Evolutionary conservation across 768 basidiomycete genomes (phyloP).

Genomic region (Russula olivacea): DNA sequence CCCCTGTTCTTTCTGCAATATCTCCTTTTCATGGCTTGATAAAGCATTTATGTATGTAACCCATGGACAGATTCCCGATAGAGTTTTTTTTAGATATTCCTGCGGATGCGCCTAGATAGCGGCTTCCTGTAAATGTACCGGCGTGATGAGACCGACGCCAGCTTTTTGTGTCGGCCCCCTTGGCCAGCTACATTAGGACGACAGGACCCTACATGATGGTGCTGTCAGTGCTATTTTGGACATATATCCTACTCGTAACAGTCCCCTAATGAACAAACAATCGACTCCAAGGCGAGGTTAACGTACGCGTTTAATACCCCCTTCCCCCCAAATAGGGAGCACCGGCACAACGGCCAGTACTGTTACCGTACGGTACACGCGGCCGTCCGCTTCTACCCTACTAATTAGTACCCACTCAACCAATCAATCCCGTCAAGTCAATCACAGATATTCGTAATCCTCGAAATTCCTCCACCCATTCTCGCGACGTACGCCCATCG

Average conservation of each 20-base stretch:
- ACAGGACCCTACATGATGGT: too few relatives aligned
- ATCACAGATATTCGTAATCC: slow-evolving; percentile 3
- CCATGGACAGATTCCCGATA: slow-evolving; percentile 15
- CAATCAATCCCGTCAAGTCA: neutral
- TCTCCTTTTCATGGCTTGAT: neutral
- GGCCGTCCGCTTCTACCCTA: too few relatives aligned
- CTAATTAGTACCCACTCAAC: too few relatives aligned
- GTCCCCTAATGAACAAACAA: too few relatives aligned
- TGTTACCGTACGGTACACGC: too few relatives aligned
- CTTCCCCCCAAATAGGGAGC: too few relatives aligned
- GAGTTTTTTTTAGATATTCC: slow-evolving; percentile 1
- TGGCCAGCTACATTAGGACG: neutral
- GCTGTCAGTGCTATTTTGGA: too few relatives aligned
- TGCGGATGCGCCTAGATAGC: too few relatives aligned
- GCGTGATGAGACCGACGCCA: neutral
- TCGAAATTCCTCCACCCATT: slow-evolving; percentile 13
- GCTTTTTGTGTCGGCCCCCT: neutral
- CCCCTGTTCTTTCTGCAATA: neutral
- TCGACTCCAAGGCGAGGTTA: too few relatives aligned
- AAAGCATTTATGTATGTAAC: slow-evolving; percentile 20
- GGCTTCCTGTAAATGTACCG: neutral
- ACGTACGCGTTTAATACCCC: too few relatives aligned
- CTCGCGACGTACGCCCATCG: neutral
- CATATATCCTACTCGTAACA: too few relatives aligned
- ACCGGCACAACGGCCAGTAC: too few relatives aligned